Evolutionary conservation across 2,329 filamentous ascomycete genomes (phyloP).

Genomic region (Epichloe amarillans): DNA sequence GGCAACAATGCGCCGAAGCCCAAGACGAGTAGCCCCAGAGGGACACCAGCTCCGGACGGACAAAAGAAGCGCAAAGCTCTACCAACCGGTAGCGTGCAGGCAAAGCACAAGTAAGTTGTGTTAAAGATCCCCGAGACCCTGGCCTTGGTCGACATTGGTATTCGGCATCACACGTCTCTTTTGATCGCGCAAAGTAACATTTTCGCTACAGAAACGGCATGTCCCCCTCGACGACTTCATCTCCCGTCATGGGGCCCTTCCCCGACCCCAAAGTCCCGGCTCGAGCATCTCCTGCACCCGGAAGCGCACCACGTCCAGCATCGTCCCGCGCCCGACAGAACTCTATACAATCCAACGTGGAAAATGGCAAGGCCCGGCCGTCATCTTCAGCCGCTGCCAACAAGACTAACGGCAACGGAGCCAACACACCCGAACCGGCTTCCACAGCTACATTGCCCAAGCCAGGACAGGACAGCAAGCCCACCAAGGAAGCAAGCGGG

Average conservation of each 20-base stretch:
- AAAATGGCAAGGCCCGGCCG: slow-evolving; percentile 29
- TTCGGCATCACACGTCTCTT: neutral
- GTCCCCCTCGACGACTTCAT: slow-evolving; percentile 58
- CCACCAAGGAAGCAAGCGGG: slow-evolving; percentile 32
- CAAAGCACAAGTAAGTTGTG: slow-evolving; percentile 61
- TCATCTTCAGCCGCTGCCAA: slow-evolving; percentile 25
- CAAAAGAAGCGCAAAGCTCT: slow-evolving; percentile 61
- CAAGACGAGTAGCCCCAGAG: slow-evolving; percentile 51
- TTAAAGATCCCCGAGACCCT: neutral
- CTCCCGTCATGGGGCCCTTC: slow-evolving; percentile 58
- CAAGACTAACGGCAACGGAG: slow-evolving; percentile 41
- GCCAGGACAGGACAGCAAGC: slow-evolving; percentile 32
- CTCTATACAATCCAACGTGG: slow-evolving; percentile 47
- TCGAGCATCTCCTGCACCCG: slow-evolving; percentile 47
- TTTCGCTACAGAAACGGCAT: slow-evolving; percentile 28
- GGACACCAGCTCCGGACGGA: slow-evolving; percentile 52
- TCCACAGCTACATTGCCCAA: slow-evolving; percentile 16
- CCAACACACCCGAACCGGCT: slow-evolving; percentile 24
- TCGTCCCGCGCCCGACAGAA: slow-evolving; percentile 65
- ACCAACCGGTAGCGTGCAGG: slow-evolving; percentile 50
- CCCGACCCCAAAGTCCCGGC: slow-evolving; percentile 42
- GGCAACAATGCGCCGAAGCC: slow-evolving; percentile 38
- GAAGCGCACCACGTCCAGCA: slow-evolving; percentile 43
- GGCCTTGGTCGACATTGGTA: neutral
- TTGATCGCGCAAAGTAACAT: neutral